Evolutionary conservation across 1,284 basidiomycete genomes (phyloP).

Genomic region (Moesziomyces antarcticus): DNA sequence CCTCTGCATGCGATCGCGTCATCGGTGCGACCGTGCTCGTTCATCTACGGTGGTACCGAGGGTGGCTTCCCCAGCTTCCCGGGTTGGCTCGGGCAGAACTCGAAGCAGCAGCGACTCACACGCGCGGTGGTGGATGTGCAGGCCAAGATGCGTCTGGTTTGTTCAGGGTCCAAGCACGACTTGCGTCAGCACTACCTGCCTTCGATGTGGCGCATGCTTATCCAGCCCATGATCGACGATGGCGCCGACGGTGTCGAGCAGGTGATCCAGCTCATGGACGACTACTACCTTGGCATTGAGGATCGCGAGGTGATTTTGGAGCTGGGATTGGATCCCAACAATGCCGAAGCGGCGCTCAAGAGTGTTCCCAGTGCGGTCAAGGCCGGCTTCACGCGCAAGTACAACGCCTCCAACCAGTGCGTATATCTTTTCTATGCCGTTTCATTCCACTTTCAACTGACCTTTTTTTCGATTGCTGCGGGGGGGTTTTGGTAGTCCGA

Average conservation of each 20-base stretch:
- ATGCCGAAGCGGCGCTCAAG: slow-evolving; percentile 77
- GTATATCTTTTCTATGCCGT: too few species aligned
- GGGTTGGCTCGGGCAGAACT: slow-evolving; percentile 87
- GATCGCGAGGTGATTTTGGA: slow-evolving; percentile 97
- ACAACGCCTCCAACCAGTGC: slow-evolving; percentile 46
- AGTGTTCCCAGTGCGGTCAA: slow-evolving; percentile 85
- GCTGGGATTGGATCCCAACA: slow-evolving; percentile 84
- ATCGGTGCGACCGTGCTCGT: slow-evolving; percentile 74
- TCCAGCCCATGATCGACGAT: slow-evolving; percentile 77
- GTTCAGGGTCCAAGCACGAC: slow-evolving; percentile 87
- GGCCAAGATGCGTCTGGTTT: slow-evolving; percentile 90
- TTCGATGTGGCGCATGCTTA: slow-evolving; percentile 80
- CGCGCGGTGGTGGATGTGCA: slow-evolving; percentile 90
- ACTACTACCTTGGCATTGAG: slow-evolving; percentile 90
- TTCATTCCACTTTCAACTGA: too few species aligned
- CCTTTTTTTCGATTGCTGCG: slow-evolving; percentile 4
- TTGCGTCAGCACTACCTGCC: slow-evolving; percentile 92
- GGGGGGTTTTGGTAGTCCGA: slow-evolving; percentile 18
- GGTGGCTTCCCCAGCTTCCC: slow-evolving; percentile 59
- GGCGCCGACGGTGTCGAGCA: slow-evolving; percentile 76
- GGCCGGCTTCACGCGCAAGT: slow-evolving; percentile 84
- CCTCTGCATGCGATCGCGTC: slow-evolving; percentile 92
- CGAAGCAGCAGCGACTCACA: slow-evolving; percentile 84
- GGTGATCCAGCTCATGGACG: slow-evolving; percentile 89
- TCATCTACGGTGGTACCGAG: slow-evolving; percentile 53